A percentile compares a stretch with the other conserved stretches of the same genome.
Conservation (phyloP, 2,329 filamentous ascomycete genomes). For the Verticillium zaregamsianum region DNA sequence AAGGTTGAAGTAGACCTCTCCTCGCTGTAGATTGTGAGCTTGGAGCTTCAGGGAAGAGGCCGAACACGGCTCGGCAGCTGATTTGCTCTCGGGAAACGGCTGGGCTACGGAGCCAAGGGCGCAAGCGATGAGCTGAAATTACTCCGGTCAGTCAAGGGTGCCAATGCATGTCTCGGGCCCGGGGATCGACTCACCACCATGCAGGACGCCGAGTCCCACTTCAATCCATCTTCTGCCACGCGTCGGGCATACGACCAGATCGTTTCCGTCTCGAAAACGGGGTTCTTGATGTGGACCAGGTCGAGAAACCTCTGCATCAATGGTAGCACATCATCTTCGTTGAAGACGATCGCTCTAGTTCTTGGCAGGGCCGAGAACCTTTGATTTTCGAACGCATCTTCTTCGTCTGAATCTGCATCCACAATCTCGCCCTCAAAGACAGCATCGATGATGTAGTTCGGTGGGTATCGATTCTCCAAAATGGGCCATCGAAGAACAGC, state of each 20-base stretch:
- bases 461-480: not conserved
- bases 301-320: slow-evolving; percentile 1
- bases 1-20: slow-evolving; percentile 18
- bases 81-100: slow-evolving; percentile 8
- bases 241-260: not conserved
- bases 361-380: not conserved
- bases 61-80: not conserved
- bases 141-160: not conserved
- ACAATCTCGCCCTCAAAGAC: not conserved
- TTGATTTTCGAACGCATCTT: not conserved
- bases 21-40: slow-evolving; percentile 13
- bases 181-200: slow-evolving; percentile 22
- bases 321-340: not conserved
- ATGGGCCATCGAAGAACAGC: not conserved
- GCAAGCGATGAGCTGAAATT: slow-evolving; percentile 23
- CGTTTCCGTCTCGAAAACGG: not conserved
- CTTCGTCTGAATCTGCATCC: not conserved
- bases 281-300: not conserved
- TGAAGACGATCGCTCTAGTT: not conserved
- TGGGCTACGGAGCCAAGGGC: slow-evolving; percentile 22
- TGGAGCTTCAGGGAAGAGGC: not conserved
- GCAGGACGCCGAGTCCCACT: slow-evolving; percentile 22
- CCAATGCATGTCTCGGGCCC: too few species aligned
- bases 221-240: not conserved
- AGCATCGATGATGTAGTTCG: not conserved